Base-by-base conservation (phyloP, 768 basidiomycete species). In the Boletus rubropictus region DNA sequence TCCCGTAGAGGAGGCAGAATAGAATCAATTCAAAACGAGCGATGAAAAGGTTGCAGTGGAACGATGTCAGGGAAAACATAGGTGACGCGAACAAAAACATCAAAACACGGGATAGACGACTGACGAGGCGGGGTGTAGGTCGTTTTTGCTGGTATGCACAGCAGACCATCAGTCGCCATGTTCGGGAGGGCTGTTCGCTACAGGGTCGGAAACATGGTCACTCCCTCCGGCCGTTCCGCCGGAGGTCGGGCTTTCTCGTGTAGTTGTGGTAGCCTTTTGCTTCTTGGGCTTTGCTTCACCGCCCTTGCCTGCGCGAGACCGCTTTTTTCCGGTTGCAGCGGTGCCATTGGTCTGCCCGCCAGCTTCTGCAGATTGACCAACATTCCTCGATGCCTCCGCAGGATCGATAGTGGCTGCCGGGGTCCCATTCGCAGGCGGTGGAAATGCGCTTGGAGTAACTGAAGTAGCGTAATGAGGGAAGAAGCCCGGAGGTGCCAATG, bases 401-500 rank as follows among this genome's bases (percentile, higher is more conserved):
- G 62, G 57, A 28, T 60, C 62, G 21, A 67, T 62, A 14, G 61
- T 58, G 15, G 58, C 44, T 15, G 59, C 56, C 31, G 57, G 38
- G 10, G 57, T 44, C 28, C 62, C 66, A 18, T 56, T 57, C 14
- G 58, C 45, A 8, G 64, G 64, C 21, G 69, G 63, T 27, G 69
- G 57, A 52, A 61, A 69, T 21, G 57, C 55, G 33, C 67, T 52
- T 40, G 69, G 49, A 27, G 63, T 38, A 5, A 65, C 56, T 22
- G 41, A 31, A 11, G 68, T 32, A 12, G 63, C 53, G 6, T 68
- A 64, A 39, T 66, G 67, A 0, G 70, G 66, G 46, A 69, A 75
- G 53, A 72, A 73, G 24, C 69, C 67, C 1, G 71, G 62, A 6
- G 69, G 71, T 21, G 70, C 66, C 20, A 71, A 17, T 12, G 69